Evolutionary conservation across 2,329 filamentous ascomycete genomes (phyloP).

Genomic region (Aurifilum marmelostoma): DNA sequence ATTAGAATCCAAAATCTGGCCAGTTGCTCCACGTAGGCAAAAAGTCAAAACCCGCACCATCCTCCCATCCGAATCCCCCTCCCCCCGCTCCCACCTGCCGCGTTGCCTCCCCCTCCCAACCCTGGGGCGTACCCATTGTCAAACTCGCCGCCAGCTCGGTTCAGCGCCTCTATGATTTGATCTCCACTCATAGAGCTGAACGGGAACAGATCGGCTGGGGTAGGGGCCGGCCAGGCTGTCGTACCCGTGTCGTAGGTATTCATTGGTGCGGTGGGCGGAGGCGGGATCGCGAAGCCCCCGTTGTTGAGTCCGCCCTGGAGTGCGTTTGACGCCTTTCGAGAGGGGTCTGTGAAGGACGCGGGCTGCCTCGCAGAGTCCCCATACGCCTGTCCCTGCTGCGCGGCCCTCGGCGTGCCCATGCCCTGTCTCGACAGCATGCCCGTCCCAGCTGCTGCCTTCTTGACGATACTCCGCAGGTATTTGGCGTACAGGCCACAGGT

Average conservation of each 20-base stretch:
- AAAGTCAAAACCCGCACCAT: conserved; percentile 62
- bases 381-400: conserved; percentile 1
- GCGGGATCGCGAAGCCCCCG: conserved; percentile 27
- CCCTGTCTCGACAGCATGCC: conserved; percentile 21
- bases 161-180: conserved; percentile 68
- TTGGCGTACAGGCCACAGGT: conserved; percentile 58
- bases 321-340: not conserved
- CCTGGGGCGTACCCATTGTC: conserved; percentile 53
- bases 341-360: conserved; percentile 4
- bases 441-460: conserved; percentile 38
- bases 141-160: conserved; percentile 63
- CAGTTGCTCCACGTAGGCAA: conserved; percentile 50
- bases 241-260: conserved; percentile 34
- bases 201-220: conserved; percentile 55
- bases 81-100: conserved; percentile 46
- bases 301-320: conserved; percentile 2
- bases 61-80: conserved; percentile 55
- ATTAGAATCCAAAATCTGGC: conserved; percentile 44
- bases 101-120: conserved; percentile 55
- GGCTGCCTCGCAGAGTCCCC: not conserved
- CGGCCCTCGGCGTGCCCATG: conserved; percentile 20
- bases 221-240: conserved; percentile 39
- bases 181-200: conserved; percentile 73
- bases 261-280: conserved; percentile 31
- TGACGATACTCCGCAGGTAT: conserved; percentile 49